phyloP scores from a whole-genome alignment of 768 basidiomycete species.

The Tricholomella constricta region DNA sequence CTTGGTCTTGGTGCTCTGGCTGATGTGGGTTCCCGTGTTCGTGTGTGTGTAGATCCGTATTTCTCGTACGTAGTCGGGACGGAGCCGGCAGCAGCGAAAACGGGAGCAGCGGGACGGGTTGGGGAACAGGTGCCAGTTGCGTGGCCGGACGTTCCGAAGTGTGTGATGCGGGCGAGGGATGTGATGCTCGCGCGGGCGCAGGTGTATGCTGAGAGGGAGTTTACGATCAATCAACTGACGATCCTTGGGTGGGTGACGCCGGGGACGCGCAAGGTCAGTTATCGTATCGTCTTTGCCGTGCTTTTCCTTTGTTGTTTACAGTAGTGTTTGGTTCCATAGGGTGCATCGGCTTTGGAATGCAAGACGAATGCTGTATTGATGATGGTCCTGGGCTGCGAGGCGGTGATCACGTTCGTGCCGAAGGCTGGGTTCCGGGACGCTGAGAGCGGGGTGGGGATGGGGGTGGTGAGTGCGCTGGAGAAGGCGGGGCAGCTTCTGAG shows the following conservation, averaged over 20 bases:
- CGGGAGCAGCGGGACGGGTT: no score
- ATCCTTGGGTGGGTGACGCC: constrained; percentile 43
- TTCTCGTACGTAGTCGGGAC: constrained; percentile 5
- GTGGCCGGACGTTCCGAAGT: not conserved
- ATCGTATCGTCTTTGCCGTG: not conserved
- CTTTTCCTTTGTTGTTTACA: not conserved
- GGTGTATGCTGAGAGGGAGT: constrained; percentile 35
- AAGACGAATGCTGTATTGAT: constrained; percentile 30
- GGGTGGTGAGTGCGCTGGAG: not conserved
- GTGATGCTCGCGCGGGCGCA: constrained; percentile 32
- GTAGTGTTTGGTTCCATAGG: constrained; percentile 19
- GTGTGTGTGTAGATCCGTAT: constrained; percentile 5
- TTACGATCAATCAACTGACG: constrained; percentile 35
- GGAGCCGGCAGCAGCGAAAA: no score
- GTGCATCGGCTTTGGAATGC: constrained; percentile 24
- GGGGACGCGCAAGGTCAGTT: constrained; percentile 21
- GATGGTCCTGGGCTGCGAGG: constrained; percentile 41
- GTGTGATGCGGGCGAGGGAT: constrained; percentile 26
- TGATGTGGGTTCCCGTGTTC: no score
- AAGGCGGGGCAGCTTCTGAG: not conserved
- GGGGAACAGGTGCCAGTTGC: not conserved
- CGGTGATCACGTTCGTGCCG: constrained; percentile 32
- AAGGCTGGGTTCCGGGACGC: constrained; percentile 19
- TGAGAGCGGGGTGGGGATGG: constrained; percentile 14
- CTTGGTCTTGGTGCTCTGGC: not conserved